Conservation (phyloP, 805 yeast genomes). For the Candida pseudofarinosa region DNA sequence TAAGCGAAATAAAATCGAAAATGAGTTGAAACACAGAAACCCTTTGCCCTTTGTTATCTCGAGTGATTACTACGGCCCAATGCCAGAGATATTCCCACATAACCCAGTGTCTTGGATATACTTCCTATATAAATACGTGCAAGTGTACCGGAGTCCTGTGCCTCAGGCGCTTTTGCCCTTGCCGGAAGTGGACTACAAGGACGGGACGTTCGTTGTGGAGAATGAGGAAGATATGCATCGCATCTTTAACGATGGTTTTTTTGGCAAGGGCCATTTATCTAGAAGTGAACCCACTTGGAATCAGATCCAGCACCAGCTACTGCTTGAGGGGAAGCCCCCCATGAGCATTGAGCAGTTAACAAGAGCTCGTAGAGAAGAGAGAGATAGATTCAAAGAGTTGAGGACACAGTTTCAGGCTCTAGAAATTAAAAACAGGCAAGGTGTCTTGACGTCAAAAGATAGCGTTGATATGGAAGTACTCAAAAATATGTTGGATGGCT, state of each 20-base stretch:
- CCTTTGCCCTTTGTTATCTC: constrained; percentile 57
- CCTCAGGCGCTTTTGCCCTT: constrained; percentile 20
- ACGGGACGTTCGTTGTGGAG: constrained; percentile 36
- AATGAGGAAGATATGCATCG: constrained; percentile 44
- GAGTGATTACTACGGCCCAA: constrained; percentile 30
- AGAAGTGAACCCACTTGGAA: constrained; percentile 93
- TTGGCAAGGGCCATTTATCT: constrained; percentile 87
- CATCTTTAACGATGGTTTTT: constrained; percentile 85
- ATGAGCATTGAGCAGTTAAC: constrained; percentile 75
- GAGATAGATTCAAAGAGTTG: constrained; percentile 66
- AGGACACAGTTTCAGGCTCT: constrained; percentile 49
- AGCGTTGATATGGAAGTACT: constrained; percentile 13
- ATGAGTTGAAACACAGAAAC: constrained; percentile 31
- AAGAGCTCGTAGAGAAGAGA: constrained; percentile 60
- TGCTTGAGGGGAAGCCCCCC: constrained; percentile 25
- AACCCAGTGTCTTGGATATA: constrained; percentile 65
- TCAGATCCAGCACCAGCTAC: constrained; percentile 31
- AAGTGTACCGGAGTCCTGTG: constrained; percentile 16
- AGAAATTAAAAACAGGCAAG: constrained; percentile 44
- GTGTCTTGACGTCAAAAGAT: constrained; percentile 21
- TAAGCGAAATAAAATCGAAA: constrained; percentile 29
- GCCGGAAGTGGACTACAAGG: constrained; percentile 21
- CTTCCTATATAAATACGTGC: constrained; percentile 36
- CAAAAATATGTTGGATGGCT: constrained; percentile 4
- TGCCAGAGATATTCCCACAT: constrained; percentile 56